Percentiles rank a stretch among this genome's conserved stretches.
phyloP scores from a whole-genome alignment of 208 protist species.

The Eutreptiella sp. region DNA sequence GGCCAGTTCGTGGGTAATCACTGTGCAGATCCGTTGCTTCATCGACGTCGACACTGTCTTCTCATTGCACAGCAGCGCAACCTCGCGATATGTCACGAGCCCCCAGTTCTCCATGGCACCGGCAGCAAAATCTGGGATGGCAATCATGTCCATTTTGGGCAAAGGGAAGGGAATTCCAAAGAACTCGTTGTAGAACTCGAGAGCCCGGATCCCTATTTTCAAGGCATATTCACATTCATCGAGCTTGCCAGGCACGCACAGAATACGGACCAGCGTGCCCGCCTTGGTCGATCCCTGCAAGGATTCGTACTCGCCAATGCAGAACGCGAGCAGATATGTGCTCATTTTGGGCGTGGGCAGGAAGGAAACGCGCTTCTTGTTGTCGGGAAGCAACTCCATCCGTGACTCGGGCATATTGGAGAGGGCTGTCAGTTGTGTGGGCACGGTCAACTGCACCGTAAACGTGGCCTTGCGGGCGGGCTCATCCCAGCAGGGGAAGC shows the following conservation, averaged over 20 bases:
- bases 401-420: slow-evolving; percentile 38
- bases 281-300: slow-evolving; percentile 48
- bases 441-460: slow-evolving; percentile 70
- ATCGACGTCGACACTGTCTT: slow-evolving; percentile 45
- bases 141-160: slow-evolving; percentile 94
- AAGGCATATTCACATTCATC: slow-evolving; percentile 64
- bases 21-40: slow-evolving; percentile 67
- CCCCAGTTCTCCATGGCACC: slow-evolving; percentile 97
- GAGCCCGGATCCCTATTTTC: slow-evolving; percentile 53
- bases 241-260: slow-evolving; percentile 60
- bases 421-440: slow-evolving; percentile 48
- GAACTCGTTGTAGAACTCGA: slow-evolving; percentile 74
- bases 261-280: slow-evolving; percentile 61
- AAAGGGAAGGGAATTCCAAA: slow-evolving; percentile 84
- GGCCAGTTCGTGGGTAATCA: slow-evolving; percentile 92
- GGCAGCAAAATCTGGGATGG: slow-evolving; percentile 86
- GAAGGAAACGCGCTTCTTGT: slow-evolving; percentile 53
- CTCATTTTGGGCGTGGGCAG: slow-evolving; percentile 73
- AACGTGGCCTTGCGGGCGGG: slow-evolving; percentile 90
- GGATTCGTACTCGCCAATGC: slow-evolving; percentile 83
- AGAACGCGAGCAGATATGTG: slow-evolving; percentile 91
- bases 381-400: slow-evolving; percentile 30
- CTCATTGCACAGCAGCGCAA: slow-evolving; percentile 62
- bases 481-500: slow-evolving; percentile 95
- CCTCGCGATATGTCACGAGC: slow-evolving; percentile 85